phyloP scores from a whole-genome alignment of 2,329 filamentous ascomycete genomes.

The Beauveria varroae region DNA sequence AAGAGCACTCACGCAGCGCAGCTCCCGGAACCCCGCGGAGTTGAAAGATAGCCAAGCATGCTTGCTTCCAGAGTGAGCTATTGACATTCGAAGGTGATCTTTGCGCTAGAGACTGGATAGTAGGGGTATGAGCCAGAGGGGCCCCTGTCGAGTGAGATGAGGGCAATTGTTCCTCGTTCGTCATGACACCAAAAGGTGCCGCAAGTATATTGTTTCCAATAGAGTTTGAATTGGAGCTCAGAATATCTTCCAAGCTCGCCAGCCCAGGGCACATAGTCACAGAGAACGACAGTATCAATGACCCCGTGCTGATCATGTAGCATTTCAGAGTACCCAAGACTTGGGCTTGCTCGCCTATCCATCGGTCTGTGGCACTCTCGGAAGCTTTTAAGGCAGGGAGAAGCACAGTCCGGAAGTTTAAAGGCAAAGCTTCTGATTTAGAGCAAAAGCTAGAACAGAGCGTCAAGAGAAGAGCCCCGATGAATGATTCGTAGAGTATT shows the following conservation, averaged over 20 bases:
- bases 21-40: slow-evolving; percentile 40
- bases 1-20: slow-evolving; percentile 36
- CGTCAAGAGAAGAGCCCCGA: slow-evolving; percentile 44
- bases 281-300: slow-evolving; percentile 41
- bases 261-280: slow-evolving; percentile 42
- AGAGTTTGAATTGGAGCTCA: slow-evolving; percentile 31
- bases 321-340: slow-evolving; percentile 44
- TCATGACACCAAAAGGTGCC: slow-evolving; percentile 44
- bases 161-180: slow-evolving; percentile 19
- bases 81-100: slow-evolving; percentile 33
- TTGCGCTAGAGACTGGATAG: slow-evolving; percentile 40
- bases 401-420: slow-evolving; percentile 46
- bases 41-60: slow-evolving; percentile 43
- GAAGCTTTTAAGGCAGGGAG: slow-evolving; percentile 29
- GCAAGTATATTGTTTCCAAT: slow-evolving; percentile 41
- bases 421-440: slow-evolving; percentile 39
- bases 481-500: slow-evolving; percentile 46
- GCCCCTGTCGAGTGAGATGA: slow-evolving; percentile 22
- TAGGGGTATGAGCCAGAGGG: slow-evolving; percentile 42
- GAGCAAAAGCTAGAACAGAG: slow-evolving; percentile 43
- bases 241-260: slow-evolving; percentile 36
- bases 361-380: slow-evolving; percentile 22
- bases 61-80: slow-evolving; percentile 39
- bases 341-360: slow-evolving; percentile 18
- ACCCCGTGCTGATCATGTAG: slow-evolving; percentile 49